Evolutionary conservation across 2,329 filamentous ascomycete genomes (phyloP).

Genomic region (Ceratocystis diversiconidia): DNA sequence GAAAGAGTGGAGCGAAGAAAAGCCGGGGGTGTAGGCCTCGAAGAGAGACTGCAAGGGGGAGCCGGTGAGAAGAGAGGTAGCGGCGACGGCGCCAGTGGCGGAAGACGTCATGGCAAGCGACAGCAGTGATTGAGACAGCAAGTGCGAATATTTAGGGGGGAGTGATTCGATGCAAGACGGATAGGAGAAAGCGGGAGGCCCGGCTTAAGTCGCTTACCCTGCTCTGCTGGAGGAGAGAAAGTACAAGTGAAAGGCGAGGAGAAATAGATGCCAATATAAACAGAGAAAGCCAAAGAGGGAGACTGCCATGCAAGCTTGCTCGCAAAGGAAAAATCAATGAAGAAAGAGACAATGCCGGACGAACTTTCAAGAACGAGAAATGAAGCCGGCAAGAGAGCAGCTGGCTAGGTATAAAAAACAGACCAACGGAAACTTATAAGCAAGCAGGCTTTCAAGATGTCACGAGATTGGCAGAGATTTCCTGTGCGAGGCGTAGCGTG

Average conservation of each 20-base stretch:
- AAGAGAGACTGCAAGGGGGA: constrained; percentile 10
- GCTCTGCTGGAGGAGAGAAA: neutral
- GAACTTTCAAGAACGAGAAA: neutral
- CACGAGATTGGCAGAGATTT: neutral
- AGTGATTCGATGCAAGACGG: neutral
- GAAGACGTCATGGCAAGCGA: neutral
- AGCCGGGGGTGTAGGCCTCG: constrained; percentile 12
- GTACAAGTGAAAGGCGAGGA: neutral
- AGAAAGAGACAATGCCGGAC: neutral
- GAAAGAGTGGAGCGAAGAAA: constrained; percentile 20
- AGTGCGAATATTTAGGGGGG: neutral
- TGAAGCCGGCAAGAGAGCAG: neutral
- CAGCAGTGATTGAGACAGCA: too few species aligned
- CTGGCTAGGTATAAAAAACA: neutral
- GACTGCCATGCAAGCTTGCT: neutral
- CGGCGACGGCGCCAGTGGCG: neutral
- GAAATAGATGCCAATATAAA: neutral
- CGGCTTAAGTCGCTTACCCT: neutral
- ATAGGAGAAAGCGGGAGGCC: neutral
- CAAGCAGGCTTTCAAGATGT: neutral
- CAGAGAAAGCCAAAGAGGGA: neutral
- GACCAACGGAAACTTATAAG: neutral
- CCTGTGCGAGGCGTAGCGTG: too few species aligned
- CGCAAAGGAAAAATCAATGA: neutral
- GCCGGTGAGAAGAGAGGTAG: constrained; percentile 2